Base-by-base conservation (phyloP, 305 asterid genomes). In the Solanum hybrid region DNA sequence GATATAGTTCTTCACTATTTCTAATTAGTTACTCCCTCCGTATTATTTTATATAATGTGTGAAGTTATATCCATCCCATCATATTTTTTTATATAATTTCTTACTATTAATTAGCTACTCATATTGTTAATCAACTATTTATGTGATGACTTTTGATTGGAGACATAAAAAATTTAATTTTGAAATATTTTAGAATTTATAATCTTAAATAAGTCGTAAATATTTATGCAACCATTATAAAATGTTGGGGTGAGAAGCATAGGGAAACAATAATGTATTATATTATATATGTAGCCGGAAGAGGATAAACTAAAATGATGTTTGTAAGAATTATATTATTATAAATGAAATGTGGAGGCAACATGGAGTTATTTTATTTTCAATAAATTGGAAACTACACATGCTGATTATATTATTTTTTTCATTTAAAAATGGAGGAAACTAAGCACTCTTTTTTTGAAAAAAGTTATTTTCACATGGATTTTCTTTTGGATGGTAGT, bases 351-450 rank as follows among this genome's bases (percentile, higher is more conserved):
- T 45, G 37, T 83, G 39, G 88, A 20, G 34, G 31, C 12, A 84
- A 84, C 75, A 84, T 84, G 88, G 41, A 84, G 12, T 84, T 84
- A 51, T 51, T 45, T 84, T 84, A 51, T 84, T 51, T 45, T 1
- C 31, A 51, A 45, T 65, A 51, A 29, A 29, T 84, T 51, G 29
- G 9, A 51, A 38, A 84, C 39, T 51, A 45, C 17, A 29, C 20
- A 45, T 83, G 75, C 22, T 45, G 15, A 70, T 70, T 70, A 70
- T 70, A 10, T 27, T 83, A 4, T 20, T 33, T 20, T 57, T 10
- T 15, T 41, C 22, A 5, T 82, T 82, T 39, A 26, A 32, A 14
- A 38, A 82, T 34, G 26, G 73, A 82, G 87, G 10, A 82, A 41
- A 82, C 6, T 61, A 61, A 61, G 73, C 27, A 61, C 27, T 20